Base-by-base conservation (phyloP, 768 basidiomycete species). In the Pholiota conissans region DNA sequence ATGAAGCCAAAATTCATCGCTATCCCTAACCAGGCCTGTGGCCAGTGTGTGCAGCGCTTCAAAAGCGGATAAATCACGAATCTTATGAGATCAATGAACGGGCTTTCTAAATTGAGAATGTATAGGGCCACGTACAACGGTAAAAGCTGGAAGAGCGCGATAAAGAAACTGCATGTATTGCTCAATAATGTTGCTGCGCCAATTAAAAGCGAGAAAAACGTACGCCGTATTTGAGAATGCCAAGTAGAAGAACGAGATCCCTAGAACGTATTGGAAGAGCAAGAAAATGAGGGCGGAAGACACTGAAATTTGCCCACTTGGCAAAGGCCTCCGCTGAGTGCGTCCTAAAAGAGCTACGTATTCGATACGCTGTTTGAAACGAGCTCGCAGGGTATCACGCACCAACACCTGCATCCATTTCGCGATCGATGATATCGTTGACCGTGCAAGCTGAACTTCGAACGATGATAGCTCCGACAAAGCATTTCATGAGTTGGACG, bases 1-100 rank as follows among this genome's bases (percentile, higher is more conserved):
- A 78, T 67, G 59, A 80, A 73, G 14, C 82, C 79, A 54, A 82
- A 81, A 60, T 81, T 83, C 79, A 84, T 83, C 13, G 80, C 79
- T 51, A 84, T 71, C 24, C 83, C 83, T 2, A 85, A 75, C 81
- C 81, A 84, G 0, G 82, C 81, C 61, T 85, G 84, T 0, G 84
- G 84, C 83, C 83, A 85, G 59, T 83, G 71, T 0, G 83, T 84
- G 32, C 79, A 66, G 8, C 84, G 75, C 64, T 85, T 85, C 55
- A 84, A 70, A 13, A 84, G 71, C 9, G 84, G 84, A 64, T 56
- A 56, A 46, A 81, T 70, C 2, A 74, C 71, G 58, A 78, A 79
- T 55, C 76, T 79, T 47, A 8, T 14, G 9, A 13, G 30, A 11
- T 20, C 7, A 3, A 16, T 14, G 8, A 30, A 14, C 20, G 16